Conservation (phyloP, 352 stramenopile species). For the Pythium periplocum region DNA sequence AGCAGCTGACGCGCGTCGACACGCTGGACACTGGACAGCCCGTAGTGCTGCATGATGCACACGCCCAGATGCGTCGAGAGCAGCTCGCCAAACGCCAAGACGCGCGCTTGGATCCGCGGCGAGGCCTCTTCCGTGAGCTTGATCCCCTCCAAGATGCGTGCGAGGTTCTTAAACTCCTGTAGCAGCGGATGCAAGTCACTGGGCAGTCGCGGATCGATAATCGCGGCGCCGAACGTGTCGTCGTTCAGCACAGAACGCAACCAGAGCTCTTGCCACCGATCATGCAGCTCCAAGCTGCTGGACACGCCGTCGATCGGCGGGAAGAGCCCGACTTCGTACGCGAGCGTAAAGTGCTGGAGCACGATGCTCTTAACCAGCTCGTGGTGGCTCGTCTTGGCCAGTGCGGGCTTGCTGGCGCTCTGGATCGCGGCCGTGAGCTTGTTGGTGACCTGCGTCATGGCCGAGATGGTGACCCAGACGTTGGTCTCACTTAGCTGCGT, state of each 20-base stretch:
- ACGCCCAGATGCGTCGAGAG: constrained; percentile 80
- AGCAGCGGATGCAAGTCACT: constrained; percentile 52
- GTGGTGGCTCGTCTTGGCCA: constrained; percentile 38
- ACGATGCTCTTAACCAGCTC: constrained; percentile 44
- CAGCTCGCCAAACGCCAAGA: constrained; percentile 83
- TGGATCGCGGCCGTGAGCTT: constrained; percentile 60
- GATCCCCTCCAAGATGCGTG: constrained; percentile 77
- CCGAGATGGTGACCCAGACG: constrained; percentile 88
- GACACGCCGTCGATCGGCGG: constrained; percentile 23
- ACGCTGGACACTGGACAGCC: constrained; percentile 44
- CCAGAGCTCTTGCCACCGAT: constrained; percentile 60
- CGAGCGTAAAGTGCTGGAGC: constrained; percentile 67
- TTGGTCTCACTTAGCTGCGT: constrained; percentile 41
- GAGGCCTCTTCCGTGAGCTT: constrained; percentile 87
- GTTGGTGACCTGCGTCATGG: constrained; percentile 85
- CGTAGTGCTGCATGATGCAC: constrained; percentile 63
- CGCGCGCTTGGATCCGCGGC: constrained; percentile 72
- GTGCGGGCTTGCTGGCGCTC: not conserved
- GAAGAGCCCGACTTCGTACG: constrained; percentile 63
- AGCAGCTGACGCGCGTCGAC: constrained; percentile 77
- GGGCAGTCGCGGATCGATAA: constrained; percentile 41
- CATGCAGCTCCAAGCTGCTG: constrained; percentile 34
- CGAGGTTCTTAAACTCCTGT: constrained; percentile 75
- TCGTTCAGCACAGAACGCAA: constrained; percentile 46
- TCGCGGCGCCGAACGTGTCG: constrained; percentile 40